A percentile compares a stretch with the other conserved stretches of the same genome.
These are phyloP conservation scores for Phellinidium pouzarii DNA, from an alignment of 1,284 basidiomycete species.

Conservation along the genomic window DNA sequence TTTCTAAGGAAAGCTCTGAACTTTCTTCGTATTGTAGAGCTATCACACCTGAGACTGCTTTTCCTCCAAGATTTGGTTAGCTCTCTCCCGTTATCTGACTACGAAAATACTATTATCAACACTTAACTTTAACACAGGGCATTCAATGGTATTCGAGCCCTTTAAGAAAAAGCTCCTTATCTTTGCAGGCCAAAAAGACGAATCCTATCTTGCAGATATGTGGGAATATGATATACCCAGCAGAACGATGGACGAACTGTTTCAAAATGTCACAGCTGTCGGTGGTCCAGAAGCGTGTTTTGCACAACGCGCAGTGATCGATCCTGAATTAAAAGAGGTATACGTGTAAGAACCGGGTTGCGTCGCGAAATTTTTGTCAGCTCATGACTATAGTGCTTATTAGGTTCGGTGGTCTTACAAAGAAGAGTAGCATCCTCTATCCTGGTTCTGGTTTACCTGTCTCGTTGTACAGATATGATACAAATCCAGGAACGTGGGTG, in stretches of 20 bases:
- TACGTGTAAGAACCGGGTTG: conserved; percentile 50
- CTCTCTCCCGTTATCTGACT: conserved; percentile 1
- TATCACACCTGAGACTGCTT: conserved; percentile 24
- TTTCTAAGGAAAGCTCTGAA: not conserved
- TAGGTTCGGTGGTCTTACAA: conserved; percentile 4
- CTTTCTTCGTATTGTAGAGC: conserved; percentile 6
- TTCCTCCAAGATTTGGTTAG: conserved; percentile 57
- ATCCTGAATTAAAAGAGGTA: conserved; percentile 54
- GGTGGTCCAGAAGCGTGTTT: conserved; percentile 65
- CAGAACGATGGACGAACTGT: conserved; percentile 54
- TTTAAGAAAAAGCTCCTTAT: conserved; percentile 52
- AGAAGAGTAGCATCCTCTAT: not conserved
- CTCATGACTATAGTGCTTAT: not conserved
- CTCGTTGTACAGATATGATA: conserved; percentile 59
- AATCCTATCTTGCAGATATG: conserved; percentile 69
- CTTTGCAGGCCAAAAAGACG: conserved; percentile 63
- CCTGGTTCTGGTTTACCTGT: conserved; percentile 38
- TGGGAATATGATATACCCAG: conserved; percentile 59
- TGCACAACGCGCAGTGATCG: conserved; percentile 64
- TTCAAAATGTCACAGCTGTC: conserved; percentile 47
- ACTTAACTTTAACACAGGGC: conserved; percentile 35
- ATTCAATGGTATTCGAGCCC: conserved; percentile 72
- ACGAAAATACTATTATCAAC: not conserved
- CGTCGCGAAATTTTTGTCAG: not conserved
- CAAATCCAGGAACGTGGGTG: conserved; percentile 56